Percentiles rank a stretch among this genome's conserved stretches.
Conservation (phyloP, 441 rosid genomes). For the Gossypium trilobum region DNA sequence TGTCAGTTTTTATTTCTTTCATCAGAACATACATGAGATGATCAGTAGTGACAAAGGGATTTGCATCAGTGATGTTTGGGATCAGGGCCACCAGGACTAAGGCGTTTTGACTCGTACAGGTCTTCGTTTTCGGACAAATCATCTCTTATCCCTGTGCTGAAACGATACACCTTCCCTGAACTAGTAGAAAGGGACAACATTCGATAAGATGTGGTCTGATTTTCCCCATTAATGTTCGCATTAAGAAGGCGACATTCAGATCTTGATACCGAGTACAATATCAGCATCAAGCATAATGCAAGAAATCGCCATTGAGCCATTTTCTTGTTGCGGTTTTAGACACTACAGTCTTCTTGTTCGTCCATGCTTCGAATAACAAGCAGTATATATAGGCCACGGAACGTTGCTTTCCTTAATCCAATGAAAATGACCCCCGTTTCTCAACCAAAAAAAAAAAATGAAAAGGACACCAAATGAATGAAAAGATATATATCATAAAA, state of each 20-base stretch:
- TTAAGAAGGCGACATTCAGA: conserved; percentile 19
- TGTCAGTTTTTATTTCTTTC: not conserved
- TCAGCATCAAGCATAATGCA: conserved; percentile 6
- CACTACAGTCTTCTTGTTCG: not conserved
- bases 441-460: not conserved
- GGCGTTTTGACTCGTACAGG: conserved; percentile 1
- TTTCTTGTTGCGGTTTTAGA: not conserved
- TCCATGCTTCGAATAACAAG: not conserved
- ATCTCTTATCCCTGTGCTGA: not conserved
- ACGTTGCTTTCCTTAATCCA: not conserved
- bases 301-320: conserved; percentile 21
- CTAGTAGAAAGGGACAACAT: conserved; percentile 10
- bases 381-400: not conserved
- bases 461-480: not conserved
- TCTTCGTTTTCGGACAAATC: not conserved
- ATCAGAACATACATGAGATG: not conserved
- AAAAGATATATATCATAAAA: not conserved
- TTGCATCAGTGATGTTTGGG: conserved; percentile 17
- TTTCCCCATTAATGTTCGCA: not conserved
- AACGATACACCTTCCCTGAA: conserved; percentile 7
- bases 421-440: not conserved
- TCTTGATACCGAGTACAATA: conserved; percentile 6
- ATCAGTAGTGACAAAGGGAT: not conserved
- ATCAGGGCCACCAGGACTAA: conserved; percentile 24
- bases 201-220: conserved; percentile 9